These are phyloP conservation scores for Crithidia acanthocephali DNA, from an alignment of 208 protist species.

Conservation along the genomic window DNA sequence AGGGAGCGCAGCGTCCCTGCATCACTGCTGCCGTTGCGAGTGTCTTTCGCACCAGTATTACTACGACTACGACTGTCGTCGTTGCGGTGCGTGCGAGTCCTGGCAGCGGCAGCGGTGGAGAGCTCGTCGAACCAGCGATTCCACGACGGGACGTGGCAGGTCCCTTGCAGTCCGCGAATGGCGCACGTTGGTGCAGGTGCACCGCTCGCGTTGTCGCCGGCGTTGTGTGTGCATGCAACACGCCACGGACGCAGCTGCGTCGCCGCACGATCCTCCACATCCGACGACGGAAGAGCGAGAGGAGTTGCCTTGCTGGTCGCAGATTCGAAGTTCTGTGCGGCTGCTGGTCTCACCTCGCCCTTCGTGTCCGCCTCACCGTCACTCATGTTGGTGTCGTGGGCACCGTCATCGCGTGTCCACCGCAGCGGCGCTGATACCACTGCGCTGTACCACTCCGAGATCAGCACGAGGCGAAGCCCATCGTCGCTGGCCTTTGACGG, in stretches of 20 bases:
- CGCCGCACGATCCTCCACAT: background rate
- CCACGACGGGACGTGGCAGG: conserved; percentile 52
- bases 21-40: no score
- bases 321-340: background rate
- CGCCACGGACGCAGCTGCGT: conserved; percentile 15
- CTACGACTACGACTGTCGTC: no score
- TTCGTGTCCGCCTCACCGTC: background rate
- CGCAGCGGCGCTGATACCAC: conserved; percentile 10
- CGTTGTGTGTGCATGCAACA: background rate
- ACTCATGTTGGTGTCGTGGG: background rate
- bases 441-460: conserved; percentile 58
- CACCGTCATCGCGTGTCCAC: conserved; percentile 4
- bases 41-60: no score
- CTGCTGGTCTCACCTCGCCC: no score
- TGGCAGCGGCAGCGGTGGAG: background rate
- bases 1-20: background rate
- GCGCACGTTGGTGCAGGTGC: background rate
- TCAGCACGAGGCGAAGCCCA: conserved; percentile 47
- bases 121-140: conserved; percentile 45
- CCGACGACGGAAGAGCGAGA: no score
- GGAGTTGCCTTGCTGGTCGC: no score
- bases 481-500: conserved; percentile 3
- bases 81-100: no score
- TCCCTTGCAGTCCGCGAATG: conserved; percentile 30
- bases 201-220: background rate